phyloP scores from a whole-genome alignment of 768 basidiomycete genomes.

The Leucocoprinus leucothites region DNA sequence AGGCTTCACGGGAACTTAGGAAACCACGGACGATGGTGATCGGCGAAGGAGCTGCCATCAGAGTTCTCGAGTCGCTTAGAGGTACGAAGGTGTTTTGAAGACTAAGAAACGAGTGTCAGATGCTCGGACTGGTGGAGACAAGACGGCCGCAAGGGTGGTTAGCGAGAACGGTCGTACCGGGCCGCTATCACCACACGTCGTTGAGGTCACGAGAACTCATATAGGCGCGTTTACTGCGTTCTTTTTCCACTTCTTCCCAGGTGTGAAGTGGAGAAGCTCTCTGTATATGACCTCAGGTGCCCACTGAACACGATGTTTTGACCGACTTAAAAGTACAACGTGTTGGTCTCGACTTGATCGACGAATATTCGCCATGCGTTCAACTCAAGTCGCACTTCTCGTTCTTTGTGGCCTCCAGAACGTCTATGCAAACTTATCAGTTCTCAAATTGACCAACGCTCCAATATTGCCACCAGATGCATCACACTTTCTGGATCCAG shows the following conservation, averaged over 20 bases:
- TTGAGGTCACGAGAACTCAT: constrained; percentile 1
- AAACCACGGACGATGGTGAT: no score
- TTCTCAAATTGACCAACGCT: constrained; percentile 18
- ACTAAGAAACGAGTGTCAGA: neutral
- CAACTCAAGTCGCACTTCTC: neutral
- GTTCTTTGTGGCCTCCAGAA: neutral
- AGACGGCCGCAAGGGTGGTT: neutral
- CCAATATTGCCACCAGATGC: constrained; percentile 39
- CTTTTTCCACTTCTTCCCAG: neutral
- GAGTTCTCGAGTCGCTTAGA: neutral
- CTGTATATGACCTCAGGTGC: neutral
- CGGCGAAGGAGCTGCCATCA: no score
- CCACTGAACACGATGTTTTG: neutral
- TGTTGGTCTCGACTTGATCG: neutral
- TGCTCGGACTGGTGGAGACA: neutral
- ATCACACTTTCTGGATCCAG: constrained; percentile 39
- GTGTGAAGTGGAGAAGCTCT: neutral
- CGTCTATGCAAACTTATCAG: constrained; percentile 1
- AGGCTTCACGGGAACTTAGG: no score
- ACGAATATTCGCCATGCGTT: neutral
- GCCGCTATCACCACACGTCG: neutral
- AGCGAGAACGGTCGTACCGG: neutral
- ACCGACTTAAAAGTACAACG: neutral
- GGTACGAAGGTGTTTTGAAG: neutral
- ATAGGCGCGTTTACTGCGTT: neutral